Percentiles rank a stretch among this genome's conserved stretches.
These are phyloP conservation scores for Hura crepitans DNA, from an alignment of 441 rosid species.

Conservation along the genomic window DNA sequence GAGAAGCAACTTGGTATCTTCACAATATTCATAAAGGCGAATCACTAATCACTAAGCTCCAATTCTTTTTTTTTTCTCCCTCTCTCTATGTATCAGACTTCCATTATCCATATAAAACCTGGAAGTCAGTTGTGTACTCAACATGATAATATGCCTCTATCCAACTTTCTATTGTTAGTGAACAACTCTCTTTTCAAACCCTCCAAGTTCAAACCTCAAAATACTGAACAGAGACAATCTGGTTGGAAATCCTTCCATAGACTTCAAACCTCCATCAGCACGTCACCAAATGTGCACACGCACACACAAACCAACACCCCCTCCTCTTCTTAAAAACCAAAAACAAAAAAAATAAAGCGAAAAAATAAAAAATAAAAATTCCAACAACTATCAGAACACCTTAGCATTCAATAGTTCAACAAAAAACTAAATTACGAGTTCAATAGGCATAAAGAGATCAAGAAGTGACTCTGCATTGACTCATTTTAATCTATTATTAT, in stretches of 20 bases:
- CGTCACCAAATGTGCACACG: too few relatives aligned
- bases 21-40: background rate
- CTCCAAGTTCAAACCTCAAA: background rate
- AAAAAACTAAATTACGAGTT: conserved; percentile 1
- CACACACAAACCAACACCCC: too few relatives aligned
- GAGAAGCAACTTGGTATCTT: background rate
- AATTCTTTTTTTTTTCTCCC: background rate
- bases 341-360: background rate
- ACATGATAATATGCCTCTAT: background rate
- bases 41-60: background rate
- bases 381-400: background rate
- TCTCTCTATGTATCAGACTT: background rate
- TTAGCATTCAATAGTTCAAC: background rate
- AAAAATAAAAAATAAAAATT: background rate
- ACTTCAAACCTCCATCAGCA: background rate
- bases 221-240: background rate
- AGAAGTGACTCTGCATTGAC: background rate
- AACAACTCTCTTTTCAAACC: background rate
- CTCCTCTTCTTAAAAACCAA: background rate
- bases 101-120: background rate
- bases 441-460: background rate
- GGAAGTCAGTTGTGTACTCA: background rate
- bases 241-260: background rate
- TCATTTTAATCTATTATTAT: too few relatives aligned
- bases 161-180: background rate